Base-by-base conservation (phyloP, 371 early-diverging fungal species). In the Rhizopus delemar region DNA sequence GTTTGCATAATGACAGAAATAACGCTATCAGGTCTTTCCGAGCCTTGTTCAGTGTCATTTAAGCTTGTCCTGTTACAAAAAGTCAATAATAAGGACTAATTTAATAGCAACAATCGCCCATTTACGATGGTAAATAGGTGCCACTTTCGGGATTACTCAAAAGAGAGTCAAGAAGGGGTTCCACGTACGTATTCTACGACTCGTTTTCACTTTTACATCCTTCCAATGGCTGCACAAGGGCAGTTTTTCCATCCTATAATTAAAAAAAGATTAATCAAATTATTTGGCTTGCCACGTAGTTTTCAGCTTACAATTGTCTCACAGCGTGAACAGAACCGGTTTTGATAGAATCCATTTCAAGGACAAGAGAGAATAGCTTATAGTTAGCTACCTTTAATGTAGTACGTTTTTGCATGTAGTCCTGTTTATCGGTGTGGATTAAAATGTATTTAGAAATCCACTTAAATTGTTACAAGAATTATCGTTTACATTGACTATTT, bases 1-100 rank as follows among this genome's bases (percentile, higher is more conserved):
- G 54, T 41, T 35, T 54, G 60, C 13, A 4, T 60, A 11, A 53
- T 43, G 46, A 56, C 35, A 43, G 62, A 62, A 16, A 62, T 46
- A 3, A 56, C 49, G 15, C 52, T 39, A 35, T 59, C 60, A 36
- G 53, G 59, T 11, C 60, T 15, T 52, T 59, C 53, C 15, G 35
- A 16, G 12, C 33, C 39, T 46, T 49, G 3, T 38, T 38, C 38
- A 29, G 36, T 52, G 36, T 59, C 38, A 12, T 53, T 52, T 45
- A 41, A 8, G n/a, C 53, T 59, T 59, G 60, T 52, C 60, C 48
- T 59, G 33, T 45, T 52, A 28, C 45, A 59, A 34, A 31, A 22
- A 13, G 46, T 46, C 16, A 36, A 52, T 16, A 46, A 57, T 57
- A 16, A 49, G 28, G 50, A 29, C 8, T 32, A 15, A 13, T 50